These are phyloP conservation scores for Arabidopsis lyrata DNA, from an alignment of 441 rosid species.

Conservation along the genomic window DNA sequence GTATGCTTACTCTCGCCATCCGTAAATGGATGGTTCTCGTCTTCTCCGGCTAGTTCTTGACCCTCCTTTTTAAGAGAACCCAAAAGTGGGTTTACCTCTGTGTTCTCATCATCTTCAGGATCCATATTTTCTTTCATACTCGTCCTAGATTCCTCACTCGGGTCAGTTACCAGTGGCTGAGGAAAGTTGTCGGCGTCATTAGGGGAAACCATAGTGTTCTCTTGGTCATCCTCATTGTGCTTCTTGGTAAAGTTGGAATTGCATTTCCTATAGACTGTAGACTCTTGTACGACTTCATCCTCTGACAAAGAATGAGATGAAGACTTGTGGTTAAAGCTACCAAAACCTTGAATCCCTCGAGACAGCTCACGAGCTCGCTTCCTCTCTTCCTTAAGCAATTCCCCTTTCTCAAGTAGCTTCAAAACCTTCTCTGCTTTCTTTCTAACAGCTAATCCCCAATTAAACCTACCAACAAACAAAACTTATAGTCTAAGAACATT, in stretches of 20 bases:
- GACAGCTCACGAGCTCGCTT: slow-evolving; percentile 79
- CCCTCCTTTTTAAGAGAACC: slow-evolving; percentile 5
- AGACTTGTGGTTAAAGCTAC: slow-evolving; percentile 67
- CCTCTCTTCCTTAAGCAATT: slow-evolving; percentile 76
- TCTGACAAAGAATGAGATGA: slow-evolving; percentile 37
- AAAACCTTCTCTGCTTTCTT: slow-evolving; percentile 76
- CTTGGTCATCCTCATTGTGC: slow-evolving; percentile 46
- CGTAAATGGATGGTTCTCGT: slow-evolving; percentile 42
- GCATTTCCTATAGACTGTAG: slow-evolving; percentile 57
- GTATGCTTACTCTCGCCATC: slow-evolving; percentile 23
- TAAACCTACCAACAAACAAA: slow-evolving; percentile 58
- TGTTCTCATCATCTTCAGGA: slow-evolving; percentile 40
- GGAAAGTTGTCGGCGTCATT: slow-evolving; percentile 29
- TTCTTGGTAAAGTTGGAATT: slow-evolving; percentile 57
- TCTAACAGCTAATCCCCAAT: slow-evolving; percentile 89
- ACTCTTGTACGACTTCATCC: slow-evolving; percentile 51
- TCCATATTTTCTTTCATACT: slow-evolving; percentile 38
- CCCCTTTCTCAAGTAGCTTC: slow-evolving; percentile 70
- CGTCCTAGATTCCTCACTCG: neutral
- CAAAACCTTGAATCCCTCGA: slow-evolving; percentile 88
- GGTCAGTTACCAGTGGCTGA: neutral
- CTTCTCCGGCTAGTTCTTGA: slow-evolving; percentile 27
- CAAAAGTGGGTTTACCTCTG: slow-evolving; percentile 43
- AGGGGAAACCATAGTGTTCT: slow-evolving; percentile 38
- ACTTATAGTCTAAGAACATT: neutral